Base-by-base conservation (phyloP, 202 grass and related monocot genomes). In the Schoenoplectus tabernaemontani region DNA sequence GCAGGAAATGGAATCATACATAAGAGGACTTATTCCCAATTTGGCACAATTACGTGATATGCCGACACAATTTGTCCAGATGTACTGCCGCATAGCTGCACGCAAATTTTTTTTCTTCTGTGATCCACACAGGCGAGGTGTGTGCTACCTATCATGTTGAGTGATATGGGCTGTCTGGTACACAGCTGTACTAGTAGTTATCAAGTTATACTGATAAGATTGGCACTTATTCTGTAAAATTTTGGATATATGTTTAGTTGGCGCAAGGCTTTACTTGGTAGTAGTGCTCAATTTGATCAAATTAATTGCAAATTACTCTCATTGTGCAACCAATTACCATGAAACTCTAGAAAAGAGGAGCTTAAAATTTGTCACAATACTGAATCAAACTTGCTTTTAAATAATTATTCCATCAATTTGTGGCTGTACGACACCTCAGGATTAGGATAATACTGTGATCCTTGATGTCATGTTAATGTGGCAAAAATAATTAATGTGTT, bases 1-100 rank as follows among this genome's bases (percentile, higher is more conserved):
- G 44, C 87, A 98, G 96, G 96, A 98, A 92, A 98, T 98, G 96
- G 96, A 98, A 87, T 92, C 96, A 76, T 98, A 98, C 77, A 98
- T 98, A 72, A 95, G 96, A 88, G 96, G 96, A 24, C 91, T 98
- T 67, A 98, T 98, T 78, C 96, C 96, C 24, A 98, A 95, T 85
- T 63, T 98, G 83, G 96, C 96, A 77, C 96, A 98, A 76, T 64
- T 98, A 62, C 89, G 91, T 0, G 96, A 98, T 48, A 98, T 98
- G 88, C 96, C 96, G 44, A 63, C 89, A n/a, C 86, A 87, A 78
- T 98, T 98, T 91, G 85, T 92, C 84, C 91, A 95, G 83, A 98
- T 98, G 96, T 98, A 98, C 65, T 98, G 96, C 85, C 88, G 96
- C 16, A 98, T 98, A 87, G 96, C 96, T 91, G 96, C 89, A 66